Evolutionary conservation across 257 asterid genomes (phyloP), one percentile per base, ranked within the genome.

Genomic region (Avicennia marina): DNA sequence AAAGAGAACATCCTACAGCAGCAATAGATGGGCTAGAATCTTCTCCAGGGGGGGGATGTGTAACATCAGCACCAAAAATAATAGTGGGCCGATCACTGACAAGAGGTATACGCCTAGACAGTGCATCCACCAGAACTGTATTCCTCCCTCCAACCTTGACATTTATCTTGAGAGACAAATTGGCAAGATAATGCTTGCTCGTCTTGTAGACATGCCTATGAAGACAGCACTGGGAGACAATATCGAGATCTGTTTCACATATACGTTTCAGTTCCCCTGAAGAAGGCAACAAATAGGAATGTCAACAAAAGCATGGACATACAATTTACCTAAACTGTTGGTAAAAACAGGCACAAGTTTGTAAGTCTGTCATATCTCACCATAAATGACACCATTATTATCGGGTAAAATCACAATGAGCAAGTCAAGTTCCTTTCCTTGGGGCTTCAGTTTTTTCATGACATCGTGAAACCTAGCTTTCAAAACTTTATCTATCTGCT

Each of bases 1-100:
- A n/a, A n/a, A n/a, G 53, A 50, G 26, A 47, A 31, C 11, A 54
- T 63, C 81, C 6, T 81, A 88, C 98, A 34, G 98, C 98, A 11
- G 98, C 98, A 75, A 91, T 91, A 2, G 98, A 91, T 13, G 98
- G 98, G 60, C 98, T 91, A n/a, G 98, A 83, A 65, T 91, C 98
- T 78, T 91, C 98, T 19, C 98, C 98, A 36, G 97, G 98, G 40
- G 86, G 96, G 19, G 97, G 97, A 68, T 91, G 98, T 25, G 98
- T 91, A 52, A 91, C 98, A 71, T 91, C 98, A 60, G 98, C 98
- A 50, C 98, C 98, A 62, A 91, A 91, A 31, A 91, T 91, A 50
- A 91, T 91, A 4, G 98, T 91, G 13, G 98, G 97, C 20, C 77
- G 70, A 63, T 91, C 97, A 54, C 90, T 91, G 49, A 91, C 98